A percentile compares a stretch with the other conserved stretches of the same genome.
Evolutionary conservation across 192 early-diverging fungal species (phyloP).

Genomic region (Rhizoclosmatium sp.): DNA sequence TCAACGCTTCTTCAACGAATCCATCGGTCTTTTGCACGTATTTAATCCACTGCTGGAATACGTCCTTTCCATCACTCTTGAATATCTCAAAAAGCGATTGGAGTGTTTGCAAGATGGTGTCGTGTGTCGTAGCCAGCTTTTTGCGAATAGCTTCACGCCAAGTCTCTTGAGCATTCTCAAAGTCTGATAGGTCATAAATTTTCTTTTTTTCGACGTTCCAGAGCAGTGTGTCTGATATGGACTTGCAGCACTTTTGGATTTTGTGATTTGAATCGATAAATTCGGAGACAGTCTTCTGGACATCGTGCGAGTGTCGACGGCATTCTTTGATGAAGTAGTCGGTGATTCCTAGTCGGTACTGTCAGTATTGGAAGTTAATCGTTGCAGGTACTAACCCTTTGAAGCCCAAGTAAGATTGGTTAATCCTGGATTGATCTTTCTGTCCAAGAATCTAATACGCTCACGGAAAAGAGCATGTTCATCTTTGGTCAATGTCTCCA

Average conservation of each 20-base stretch:
- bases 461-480: slow-evolving; percentile 66
- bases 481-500: slow-evolving; percentile 61
- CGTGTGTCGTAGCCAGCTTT: slow-evolving; percentile 54
- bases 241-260: slow-evolving; percentile 57
- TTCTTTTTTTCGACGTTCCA: slow-evolving; percentile 67
- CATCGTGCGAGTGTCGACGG: slow-evolving; percentile 62
- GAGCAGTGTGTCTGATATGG: slow-evolving; percentile 63
- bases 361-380: background rate
- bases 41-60: slow-evolving; percentile 61
- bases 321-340: slow-evolving; percentile 75
- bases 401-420: slow-evolving; percentile 62
- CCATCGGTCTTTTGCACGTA: slow-evolving; percentile 65
- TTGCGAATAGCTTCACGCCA: slow-evolving; percentile 49
- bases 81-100: slow-evolving; percentile 58
- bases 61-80: slow-evolving; percentile 64
- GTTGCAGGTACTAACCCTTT: background rate
- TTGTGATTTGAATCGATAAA: slow-evolving; percentile 57
- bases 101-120: slow-evolving; percentile 55
- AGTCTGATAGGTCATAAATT: slow-evolving; percentile 67
- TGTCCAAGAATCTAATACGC: slow-evolving; percentile 66
- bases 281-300: slow-evolving; percentile 65
- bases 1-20: slow-evolving; percentile 62
- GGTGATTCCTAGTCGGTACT: slow-evolving; percentile 51
- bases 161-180: slow-evolving; percentile 57
- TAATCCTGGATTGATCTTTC: slow-evolving; percentile 73